phyloP scores from a whole-genome alignment of 768 basidiomycete species.

The Rhodotorula babjevae region DNA sequence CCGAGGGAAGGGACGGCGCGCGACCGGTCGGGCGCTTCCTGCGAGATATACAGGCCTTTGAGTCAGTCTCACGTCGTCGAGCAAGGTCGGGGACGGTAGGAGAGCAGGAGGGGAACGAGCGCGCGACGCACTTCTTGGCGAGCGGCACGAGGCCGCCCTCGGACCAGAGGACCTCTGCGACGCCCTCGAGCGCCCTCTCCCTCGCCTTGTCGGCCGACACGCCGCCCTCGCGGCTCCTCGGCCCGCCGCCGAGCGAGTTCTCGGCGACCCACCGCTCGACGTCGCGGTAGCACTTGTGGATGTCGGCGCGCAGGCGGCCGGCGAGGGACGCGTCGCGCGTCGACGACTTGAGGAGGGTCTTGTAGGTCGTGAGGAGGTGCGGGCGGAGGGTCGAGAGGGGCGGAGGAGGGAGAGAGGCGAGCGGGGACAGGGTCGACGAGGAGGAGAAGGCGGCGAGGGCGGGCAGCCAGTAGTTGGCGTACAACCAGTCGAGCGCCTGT shows the following conservation, averaged over 20 bases:
- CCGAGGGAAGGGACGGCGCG: neutral
- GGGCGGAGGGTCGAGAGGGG: slow-evolving; percentile 53
- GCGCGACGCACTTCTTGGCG: slow-evolving; percentile 65
- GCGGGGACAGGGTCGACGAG: slow-evolving; percentile 48
- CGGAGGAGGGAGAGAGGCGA: slow-evolving; percentile 52
- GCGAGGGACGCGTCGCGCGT: slow-evolving; percentile 63
- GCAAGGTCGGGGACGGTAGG: neutral
- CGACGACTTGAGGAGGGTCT: slow-evolving; percentile 59
- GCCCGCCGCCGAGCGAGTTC: slow-evolving; percentile 48
- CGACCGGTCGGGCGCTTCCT: slow-evolving; percentile 31
- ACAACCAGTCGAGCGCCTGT: slow-evolving; percentile 76
- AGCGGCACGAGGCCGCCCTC: slow-evolving; percentile 73
- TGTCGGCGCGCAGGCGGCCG: slow-evolving; percentile 54
- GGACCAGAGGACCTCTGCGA: slow-evolving; percentile 60
- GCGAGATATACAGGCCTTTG: neutral
- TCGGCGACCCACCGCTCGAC: slow-evolving; percentile 67
- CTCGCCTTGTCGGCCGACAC: slow-evolving; percentile 56
- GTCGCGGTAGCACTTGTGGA: slow-evolving; percentile 56
- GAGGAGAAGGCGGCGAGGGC: slow-evolving; percentile 47
- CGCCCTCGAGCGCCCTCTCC: slow-evolving; percentile 61
- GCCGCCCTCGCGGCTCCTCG: slow-evolving; percentile 55
- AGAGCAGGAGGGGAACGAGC: neutral
- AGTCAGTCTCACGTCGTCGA: neutral
- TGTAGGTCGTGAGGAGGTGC: slow-evolving; percentile 68
- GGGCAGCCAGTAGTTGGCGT: slow-evolving; percentile 77